These are phyloP conservation scores for Phialophora chinensis DNA, from an alignment of 2,329 filamentous ascomycete species.

Conservation along the genomic window DNA sequence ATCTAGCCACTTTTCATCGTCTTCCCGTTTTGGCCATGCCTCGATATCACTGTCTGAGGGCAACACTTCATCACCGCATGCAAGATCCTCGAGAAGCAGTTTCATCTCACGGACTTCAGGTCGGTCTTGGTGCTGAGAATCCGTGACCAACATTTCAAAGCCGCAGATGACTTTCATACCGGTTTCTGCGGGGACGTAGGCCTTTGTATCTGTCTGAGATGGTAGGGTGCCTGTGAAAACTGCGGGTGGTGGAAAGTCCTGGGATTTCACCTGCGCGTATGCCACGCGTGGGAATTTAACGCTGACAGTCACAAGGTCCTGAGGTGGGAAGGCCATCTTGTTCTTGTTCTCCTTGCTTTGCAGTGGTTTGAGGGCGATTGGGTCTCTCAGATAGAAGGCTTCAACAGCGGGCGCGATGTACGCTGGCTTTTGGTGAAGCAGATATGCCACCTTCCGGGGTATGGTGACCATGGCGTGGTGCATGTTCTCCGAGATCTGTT, in stretches of 20 bases:
- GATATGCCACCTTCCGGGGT: conserved; percentile 79
- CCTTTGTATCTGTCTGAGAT: conserved; percentile 52
- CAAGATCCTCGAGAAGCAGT: conserved; percentile 75
- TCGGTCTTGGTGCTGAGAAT: conserved; percentile 71
- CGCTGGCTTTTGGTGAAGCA: conserved; percentile 76
- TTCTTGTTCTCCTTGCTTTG: conserved; percentile 58
- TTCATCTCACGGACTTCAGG: conserved; percentile 75
- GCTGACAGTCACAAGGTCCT: conserved; percentile 79
- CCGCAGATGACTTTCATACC: conserved; percentile 92
- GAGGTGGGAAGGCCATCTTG: conserved; percentile 70
- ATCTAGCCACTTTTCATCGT: conserved; percentile 89
- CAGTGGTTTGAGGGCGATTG: conserved; percentile 73
- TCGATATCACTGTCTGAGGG: conserved; percentile 76
- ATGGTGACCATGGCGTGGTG: conserved; percentile 76
- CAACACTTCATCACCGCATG: conserved; percentile 71
- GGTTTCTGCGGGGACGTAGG: conserved; percentile 61
- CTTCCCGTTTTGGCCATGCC: conserved; percentile 72
- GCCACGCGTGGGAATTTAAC: conserved; percentile 85
- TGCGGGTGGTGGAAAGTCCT: conserved; percentile 73
- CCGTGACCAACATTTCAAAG: conserved; percentile 82
- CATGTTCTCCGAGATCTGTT: conserved; percentile 73
- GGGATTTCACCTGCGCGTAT: conserved; percentile 87
- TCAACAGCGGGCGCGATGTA: conserved; percentile 85
- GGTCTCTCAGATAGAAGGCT: conserved; percentile 89
- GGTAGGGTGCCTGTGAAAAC: conserved; percentile 58